phyloP scores from a whole-genome alignment of 257 asterid species.

The Solanum tarijense region DNA sequence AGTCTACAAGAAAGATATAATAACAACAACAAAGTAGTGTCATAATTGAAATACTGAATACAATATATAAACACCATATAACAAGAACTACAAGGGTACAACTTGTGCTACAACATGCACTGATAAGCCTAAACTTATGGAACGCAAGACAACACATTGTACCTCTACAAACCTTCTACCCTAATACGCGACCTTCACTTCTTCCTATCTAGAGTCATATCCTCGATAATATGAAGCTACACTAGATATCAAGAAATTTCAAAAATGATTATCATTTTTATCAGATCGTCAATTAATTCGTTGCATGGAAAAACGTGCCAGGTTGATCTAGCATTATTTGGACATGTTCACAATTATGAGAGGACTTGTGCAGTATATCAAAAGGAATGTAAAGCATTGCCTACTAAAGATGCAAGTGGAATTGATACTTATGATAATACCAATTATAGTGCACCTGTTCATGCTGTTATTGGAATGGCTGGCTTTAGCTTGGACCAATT shows the following conservation, averaged over 20 bases:
- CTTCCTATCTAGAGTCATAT: neutral
- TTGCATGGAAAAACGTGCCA: neutral
- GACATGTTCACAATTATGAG: constrained; percentile 92
- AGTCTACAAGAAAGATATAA: too few species aligned
- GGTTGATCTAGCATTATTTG: constrained; percentile 78
- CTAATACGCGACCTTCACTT: neutral
- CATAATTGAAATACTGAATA: too few species aligned
- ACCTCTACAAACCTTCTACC: too few species aligned
- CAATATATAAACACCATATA: too few species aligned
- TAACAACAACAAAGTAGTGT: too few species aligned
- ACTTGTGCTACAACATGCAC: too few species aligned
- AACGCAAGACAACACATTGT: too few species aligned
- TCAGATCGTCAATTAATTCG: neutral
- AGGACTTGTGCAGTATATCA: constrained; percentile 65
- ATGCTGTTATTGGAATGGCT: constrained; percentile 85
- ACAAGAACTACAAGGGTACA: too few species aligned
- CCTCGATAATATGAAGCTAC: too few species aligned
- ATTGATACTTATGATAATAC: constrained; percentile 38
- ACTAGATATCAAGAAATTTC: neutral
- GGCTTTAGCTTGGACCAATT: constrained; percentile 62
- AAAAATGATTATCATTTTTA: neutral
- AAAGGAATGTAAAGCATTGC: constrained; percentile 50
- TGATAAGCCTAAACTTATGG: too few species aligned
- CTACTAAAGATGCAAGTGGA: constrained; percentile 33
- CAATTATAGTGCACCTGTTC: constrained; percentile 65